Evolutionary conservation across 192 early-diverging fungal genomes (phyloP), one percentile per base, ranked within the genome.

Genomic region (Coemansia sp.): DNA sequence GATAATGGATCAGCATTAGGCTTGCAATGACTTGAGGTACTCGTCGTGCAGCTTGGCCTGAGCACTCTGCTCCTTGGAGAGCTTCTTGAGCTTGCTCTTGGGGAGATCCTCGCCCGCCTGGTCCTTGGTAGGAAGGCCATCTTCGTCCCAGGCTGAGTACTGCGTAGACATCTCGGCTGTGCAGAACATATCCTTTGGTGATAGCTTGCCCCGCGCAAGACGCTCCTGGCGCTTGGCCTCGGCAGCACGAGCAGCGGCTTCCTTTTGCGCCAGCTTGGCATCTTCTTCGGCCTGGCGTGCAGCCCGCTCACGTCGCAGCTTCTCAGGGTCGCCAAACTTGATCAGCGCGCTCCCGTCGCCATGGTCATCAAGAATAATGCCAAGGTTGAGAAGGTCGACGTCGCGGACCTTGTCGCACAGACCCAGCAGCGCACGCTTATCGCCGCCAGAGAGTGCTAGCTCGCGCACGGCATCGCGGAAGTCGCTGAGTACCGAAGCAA

Each of bases 341-440:
- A 97, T 91, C 70, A 98, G 85, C 1, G 97, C 96, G 65, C 88
- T 91, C 33, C 96, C 96, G 77, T 94, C 95, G 65, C 96, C 97
- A 66, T 94, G 93, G 82, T 99, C 97, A 73, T 97, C 97, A 66
- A 99, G 85, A 2, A 91, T 87, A 13, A 99, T 92, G 29, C 95
- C 95, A n/a, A 97, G 81, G 47, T 93, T 89, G 16, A 94, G 90
- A 42, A 98, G 87, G 49, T 94, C 93, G 20, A 89, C 86, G 82
- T 99, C 96, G 60, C 97, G 92, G 44, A 99, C 66, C 79, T 87
- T 89, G 85, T 99, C 97, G 65, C 91, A 92, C 13, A 96, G 81
- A 18, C 78, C 73, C 64, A 99, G 81, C 72, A 97, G 78, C 63
- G 92, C 88, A 64, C 82, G 74, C 57, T 71, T 73, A 65, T 84